These are phyloP conservation scores for Boletus rufocinnamomeus DNA, from an alignment of 768 basidiomycete genomes.

Conservation along the genomic window DNA sequence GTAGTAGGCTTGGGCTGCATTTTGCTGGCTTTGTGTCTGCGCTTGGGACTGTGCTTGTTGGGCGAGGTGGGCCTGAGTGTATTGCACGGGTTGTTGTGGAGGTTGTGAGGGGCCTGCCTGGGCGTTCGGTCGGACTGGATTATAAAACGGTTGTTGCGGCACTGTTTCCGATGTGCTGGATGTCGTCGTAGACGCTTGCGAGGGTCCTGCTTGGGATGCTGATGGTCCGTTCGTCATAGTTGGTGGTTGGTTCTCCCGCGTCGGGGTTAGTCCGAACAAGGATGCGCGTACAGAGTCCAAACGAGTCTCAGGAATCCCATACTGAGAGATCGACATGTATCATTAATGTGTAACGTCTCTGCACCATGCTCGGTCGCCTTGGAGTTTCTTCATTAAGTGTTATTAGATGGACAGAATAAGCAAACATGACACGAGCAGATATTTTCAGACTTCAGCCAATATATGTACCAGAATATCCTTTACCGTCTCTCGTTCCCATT, in stretches of 20 bases:
- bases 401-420: background rate
- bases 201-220: constrained; percentile 43
- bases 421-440: background rate
- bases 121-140: constrained; percentile 15
- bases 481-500: constrained; percentile 52
- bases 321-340: background rate
- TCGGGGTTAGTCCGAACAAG: constrained; percentile 10
- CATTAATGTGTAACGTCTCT: too few relatives aligned
- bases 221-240: constrained; percentile 45
- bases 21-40: constrained; percentile 29
- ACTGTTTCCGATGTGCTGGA: constrained; percentile 13
- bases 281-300: background rate
- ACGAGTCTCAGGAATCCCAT: background rate
- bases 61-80: constrained; percentile 21
- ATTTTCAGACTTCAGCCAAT: constrained; percentile 48
- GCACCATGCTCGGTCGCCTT: background rate
- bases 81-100: constrained; percentile 20
- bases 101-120: constrained; percentile 23
- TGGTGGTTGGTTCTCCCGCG: background rate
- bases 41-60: constrained; percentile 23
- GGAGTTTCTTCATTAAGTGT: background rate
- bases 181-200: constrained; percentile 21
- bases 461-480: constrained; percentile 68
- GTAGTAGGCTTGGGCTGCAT: constrained; percentile 33
- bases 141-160: constrained; percentile 13